Evolutionary conservation across 2,329 filamentous ascomycete species (phyloP).

Genomic region (Penicillium sp.): DNA sequence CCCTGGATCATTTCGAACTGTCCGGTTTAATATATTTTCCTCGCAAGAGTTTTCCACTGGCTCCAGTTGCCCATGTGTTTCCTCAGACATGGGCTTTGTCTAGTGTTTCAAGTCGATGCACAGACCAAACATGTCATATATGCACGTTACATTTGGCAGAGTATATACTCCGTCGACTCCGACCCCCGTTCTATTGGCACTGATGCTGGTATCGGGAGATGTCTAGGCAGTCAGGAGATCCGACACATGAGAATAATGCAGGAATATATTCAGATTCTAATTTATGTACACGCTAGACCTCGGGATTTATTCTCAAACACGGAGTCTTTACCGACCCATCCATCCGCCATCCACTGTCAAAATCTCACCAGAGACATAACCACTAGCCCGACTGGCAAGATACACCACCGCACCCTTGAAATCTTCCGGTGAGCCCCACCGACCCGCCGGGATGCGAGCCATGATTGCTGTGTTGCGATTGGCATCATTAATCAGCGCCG

Average conservation of each 20-base stretch:
- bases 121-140: neutral
- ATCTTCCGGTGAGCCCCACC: conserved; percentile 83
- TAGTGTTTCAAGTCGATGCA: neutral
- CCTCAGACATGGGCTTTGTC: conserved; percentile 9
- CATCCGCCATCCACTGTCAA: conserved; percentile 86
- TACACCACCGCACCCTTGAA: conserved; percentile 83
- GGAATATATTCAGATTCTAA: neutral
- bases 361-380: conserved; percentile 79
- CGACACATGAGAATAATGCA: neutral
- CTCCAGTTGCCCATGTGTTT: neutral
- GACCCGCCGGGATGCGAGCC: conserved; percentile 76
- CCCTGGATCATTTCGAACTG: conserved; percentile 8
- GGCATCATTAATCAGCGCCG: conserved; percentile 72
- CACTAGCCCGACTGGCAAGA: conserved; percentile 73
- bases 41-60: neutral
- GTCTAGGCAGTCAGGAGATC: no score
- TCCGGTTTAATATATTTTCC: neutral
- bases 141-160: neutral
- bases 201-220: no score
- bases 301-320: neutral
- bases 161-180: no score
- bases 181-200: no score
- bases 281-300: neutral
- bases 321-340: conserved; percentile 71
- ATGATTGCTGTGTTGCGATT: conserved; percentile 72